A percentile compares a stretch with the other conserved stretches of the same genome.
These are phyloP conservation scores for Phaeosphaeria sp. DNA, from an alignment of 2,329 filamentous ascomycete genomes.

Conservation along the genomic window DNA sequence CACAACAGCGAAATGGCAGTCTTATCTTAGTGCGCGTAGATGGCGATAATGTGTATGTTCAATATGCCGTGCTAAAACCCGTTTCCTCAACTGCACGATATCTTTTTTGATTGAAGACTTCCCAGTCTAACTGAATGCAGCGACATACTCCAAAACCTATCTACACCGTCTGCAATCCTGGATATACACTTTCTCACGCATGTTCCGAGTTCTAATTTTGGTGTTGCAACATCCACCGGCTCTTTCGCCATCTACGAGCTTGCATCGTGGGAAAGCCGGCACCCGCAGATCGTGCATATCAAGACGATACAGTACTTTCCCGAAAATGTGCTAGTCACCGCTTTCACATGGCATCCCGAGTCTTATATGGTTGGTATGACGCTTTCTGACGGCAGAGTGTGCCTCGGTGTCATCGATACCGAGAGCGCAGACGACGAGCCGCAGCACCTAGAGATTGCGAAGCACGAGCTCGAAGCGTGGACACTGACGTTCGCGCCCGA, in stretches of 20 bases:
- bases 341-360: slow-evolving; percentile 74
- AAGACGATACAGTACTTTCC: slow-evolving; percentile 59
- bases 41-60: slow-evolving; percentile 62
- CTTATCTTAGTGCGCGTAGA: slow-evolving; percentile 69
- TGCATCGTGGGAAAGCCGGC: slow-evolving; percentile 11
- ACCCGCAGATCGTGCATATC: slow-evolving; percentile 33
- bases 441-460: slow-evolving; percentile 31
- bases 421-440: slow-evolving; percentile 19
- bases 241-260: slow-evolving; percentile 70
- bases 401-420: slow-evolving; percentile 32
- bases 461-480: slow-evolving; percentile 75
- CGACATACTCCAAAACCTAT: slow-evolving; percentile 62
- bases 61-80: background rate
- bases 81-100: background rate
- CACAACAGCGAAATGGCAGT: slow-evolving; percentile 75
- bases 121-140: slow-evolving; percentile 8
- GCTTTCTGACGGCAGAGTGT: slow-evolving; percentile 70
- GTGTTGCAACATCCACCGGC: slow-evolving; percentile 79
- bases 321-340: slow-evolving; percentile 70
- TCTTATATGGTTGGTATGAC: slow-evolving; percentile 69
- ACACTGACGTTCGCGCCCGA: slow-evolving; percentile 64
- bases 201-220: slow-evolving; percentile 63
- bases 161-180: slow-evolving; percentile 75
- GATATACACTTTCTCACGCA: slow-evolving; percentile 78
- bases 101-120: background rate